Percentiles rank a stretch among this genome's conserved stretches.
Conservation (phyloP, 2,329 filamentous ascomycete genomes). For the Dactylellina sp. region DNA sequence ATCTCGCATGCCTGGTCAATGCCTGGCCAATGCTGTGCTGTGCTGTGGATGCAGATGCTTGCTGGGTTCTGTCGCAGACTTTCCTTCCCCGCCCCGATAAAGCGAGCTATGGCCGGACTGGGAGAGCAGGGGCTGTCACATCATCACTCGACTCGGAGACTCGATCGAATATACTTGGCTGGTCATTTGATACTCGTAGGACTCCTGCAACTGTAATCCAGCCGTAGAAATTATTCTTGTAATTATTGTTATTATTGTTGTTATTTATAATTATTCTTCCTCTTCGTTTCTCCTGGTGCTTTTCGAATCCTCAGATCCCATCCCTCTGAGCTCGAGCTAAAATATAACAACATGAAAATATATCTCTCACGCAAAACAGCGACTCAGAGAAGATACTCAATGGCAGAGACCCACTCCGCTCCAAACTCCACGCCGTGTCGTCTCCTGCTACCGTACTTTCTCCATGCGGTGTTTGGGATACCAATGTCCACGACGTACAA, state of each 20-base stretch:
- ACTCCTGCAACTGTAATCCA: too few species aligned
- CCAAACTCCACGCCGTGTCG: conserved; percentile 90
- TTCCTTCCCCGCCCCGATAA: conserved; percentile 12
- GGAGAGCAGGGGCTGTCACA: neutral
- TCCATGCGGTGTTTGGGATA: conserved; percentile 83
- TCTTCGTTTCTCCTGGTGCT: neutral
- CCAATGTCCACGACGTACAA: conserved; percentile 89
- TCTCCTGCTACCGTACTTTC: conserved; percentile 82
- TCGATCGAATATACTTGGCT: too few species aligned
- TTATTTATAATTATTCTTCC: too few species aligned
- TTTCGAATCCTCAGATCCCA: too few species aligned
- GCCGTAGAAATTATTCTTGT: neutral
- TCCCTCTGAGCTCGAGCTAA: too few species aligned
- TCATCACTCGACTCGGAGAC: too few species aligned
- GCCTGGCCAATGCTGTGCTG: conserved; percentile 1
- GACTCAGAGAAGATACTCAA: conserved; percentile 65
- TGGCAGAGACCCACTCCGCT: conserved; percentile 82
- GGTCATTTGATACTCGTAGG: too few species aligned
- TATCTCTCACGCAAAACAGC: conserved; percentile 59
- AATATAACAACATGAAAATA: neutral
- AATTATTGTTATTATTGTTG: too few species aligned
- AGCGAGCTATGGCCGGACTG: neutral
- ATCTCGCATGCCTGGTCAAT: conserved; percentile 6
- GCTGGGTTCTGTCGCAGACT: conserved; percentile 4
- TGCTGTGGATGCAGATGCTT: conserved; percentile 4